Base-by-base conservation (phyloP, 768 basidiomycete species). In the Xerocomus potaroensis region DNA sequence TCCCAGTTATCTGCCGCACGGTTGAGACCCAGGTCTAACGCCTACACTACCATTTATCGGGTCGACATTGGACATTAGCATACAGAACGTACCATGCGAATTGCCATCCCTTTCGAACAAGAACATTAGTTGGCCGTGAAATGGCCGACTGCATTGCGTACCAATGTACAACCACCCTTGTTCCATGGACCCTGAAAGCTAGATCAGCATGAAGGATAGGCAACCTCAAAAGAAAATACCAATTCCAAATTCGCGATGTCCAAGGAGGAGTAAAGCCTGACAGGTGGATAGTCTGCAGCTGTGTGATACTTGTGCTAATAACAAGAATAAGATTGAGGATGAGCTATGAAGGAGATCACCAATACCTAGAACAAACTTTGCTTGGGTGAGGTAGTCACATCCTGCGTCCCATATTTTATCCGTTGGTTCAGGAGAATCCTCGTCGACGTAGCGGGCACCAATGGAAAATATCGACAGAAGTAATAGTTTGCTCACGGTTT, bases 161-260 rank as follows among this genome's bases (percentile, higher is more conserved):
- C 87, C 87, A 52, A 84, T 80, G 57, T 84, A 87, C 38, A 89
- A 72, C 91, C 91, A 94, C 1, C 85, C 87, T 60, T 87, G 83
- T 50, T 88, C 84, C 84, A 90, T 89, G 12, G 73, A 71, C 23
- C 75, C 74, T 75, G 50, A 24, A 43, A 30, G 27, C 21, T 36
- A 18, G 16, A n/a, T 63, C 26, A 66, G 53, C 24, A 47, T 7
- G 33, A 15, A 41, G 16, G 29, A 34, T 10, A 21, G 27, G 31
- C n/a, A n/a, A 36, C 12, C 18, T 12, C n/a, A 41, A 14, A 31
- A 21, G 22, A 21, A 36, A 64, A 68, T 73, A 58, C 87, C 89
- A 29, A 90, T 83, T 12, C 92, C 92, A 60, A 91, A 86, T 69
- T 93, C 90, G 5, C 90, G 78, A 61, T 88, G 80, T 1, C 87